phyloP scores from a whole-genome alignment of 1,284 basidiomycete genomes.

The Inonotus hispidus region DNA sequence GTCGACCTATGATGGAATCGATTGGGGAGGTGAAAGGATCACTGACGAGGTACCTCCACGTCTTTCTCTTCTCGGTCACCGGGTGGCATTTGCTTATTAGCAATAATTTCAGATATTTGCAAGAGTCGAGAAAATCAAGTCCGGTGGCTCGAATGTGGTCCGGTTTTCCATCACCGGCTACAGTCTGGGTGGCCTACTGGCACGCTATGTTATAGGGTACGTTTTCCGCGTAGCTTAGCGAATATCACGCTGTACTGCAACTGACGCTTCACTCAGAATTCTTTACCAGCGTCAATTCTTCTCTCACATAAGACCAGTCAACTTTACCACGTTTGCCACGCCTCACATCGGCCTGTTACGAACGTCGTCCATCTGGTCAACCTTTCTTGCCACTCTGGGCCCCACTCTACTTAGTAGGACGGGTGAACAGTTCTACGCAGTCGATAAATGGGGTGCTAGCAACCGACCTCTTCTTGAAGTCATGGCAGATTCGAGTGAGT shows the following conservation, averaged over 20 bases:
- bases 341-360: conserved; percentile 69
- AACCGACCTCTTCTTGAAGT: conserved; percentile 73
- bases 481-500: conserved; percentile 79
- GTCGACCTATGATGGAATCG: conserved; percentile 61
- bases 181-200: conserved; percentile 75
- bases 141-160: conserved; percentile 50
- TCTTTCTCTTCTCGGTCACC: not conserved
- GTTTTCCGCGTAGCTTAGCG: conserved; percentile 17
- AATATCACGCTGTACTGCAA: conserved; percentile 11
- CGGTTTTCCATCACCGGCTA: conserved; percentile 75
- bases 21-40: conserved; percentile 58
- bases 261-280: conserved; percentile 33
- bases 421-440: conserved; percentile 75
- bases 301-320: conserved; percentile 58
- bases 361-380: conserved; percentile 58
- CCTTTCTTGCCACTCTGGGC: conserved; percentile 54
- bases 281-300: conserved; percentile 70
- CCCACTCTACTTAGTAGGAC: conserved; percentile 77
- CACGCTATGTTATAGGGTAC: conserved; percentile 74
- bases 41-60: conserved; percentile 52
- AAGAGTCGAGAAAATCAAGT: conserved; percentile 46
- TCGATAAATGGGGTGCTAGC: conserved; percentile 67
- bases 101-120: conserved; percentile 39
- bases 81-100: not conserved
- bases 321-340: conserved; percentile 81